Evolutionary conservation across 1,284 basidiomycete genomes (phyloP), one percentile per base, ranked within the genome.

Genomic region (Spongispora temasekensis): DNA sequence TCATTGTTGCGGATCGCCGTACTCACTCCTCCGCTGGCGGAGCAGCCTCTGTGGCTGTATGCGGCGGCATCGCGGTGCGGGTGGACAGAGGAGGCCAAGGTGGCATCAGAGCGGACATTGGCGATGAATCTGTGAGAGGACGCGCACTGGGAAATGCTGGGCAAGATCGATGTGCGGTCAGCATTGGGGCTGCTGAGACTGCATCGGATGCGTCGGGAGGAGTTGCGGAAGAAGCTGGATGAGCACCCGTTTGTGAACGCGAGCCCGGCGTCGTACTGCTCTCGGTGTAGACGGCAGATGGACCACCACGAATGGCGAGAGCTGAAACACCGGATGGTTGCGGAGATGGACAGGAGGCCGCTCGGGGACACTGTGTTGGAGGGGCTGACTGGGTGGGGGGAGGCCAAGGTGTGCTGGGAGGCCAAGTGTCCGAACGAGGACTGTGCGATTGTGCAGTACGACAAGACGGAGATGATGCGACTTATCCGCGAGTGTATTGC

Each of bases 271-370:
- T 70, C 77, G 13, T 79, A 76, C 53, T 82, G 80, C 56, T 76
- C 79, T 28, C 68, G 78, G 51, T 88, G 86, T 69, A 75, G 79
- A 31, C 71, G 70, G 3, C 53, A 67, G 25, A 80, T 85, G 52
- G 82, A 84, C 63, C 85, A 88, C 68, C 78, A 81, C 61, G 83
- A 84, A 6, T 87, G 87, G 87, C 77, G 84, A 65, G 83, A 86
- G 68, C 77, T 88, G 59, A 87, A 86, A 68, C 77, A 82, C 65
- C 79, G 72, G 51, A 79, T 87, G 58, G 68, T 82, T 9, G 65
- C 78, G 58, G 86, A 87, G 77, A 82, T 88, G 75, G 86, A 88
- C 62, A 64, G 66, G 4, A 78, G 85, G 17, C 83, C 87, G 5
- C 71, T 82, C 23, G 86, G 86, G 4, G 86, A 88, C 64, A 84